Evolutionary conservation across 2,329 filamentous ascomycete genomes (phyloP).

Genomic region (Onygena corvina): DNA sequence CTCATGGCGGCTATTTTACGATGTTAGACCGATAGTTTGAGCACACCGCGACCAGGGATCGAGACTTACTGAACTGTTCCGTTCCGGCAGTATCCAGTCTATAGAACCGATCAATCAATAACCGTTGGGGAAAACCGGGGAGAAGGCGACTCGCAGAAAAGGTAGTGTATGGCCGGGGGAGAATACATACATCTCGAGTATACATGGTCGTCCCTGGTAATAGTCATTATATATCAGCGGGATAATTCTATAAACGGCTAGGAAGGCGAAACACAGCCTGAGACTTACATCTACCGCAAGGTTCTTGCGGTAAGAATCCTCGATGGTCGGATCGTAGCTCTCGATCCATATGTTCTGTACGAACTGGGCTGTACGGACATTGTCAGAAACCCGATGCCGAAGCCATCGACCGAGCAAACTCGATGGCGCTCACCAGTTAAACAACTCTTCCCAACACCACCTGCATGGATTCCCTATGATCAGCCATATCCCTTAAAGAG

Average conservation of each 20-base stretch:
- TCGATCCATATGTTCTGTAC: constrained; percentile 93
- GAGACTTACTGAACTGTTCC: constrained; percentile 75
- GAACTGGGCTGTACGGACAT: constrained; percentile 57
- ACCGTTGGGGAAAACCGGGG: too few relatives aligned
- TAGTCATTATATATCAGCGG: constrained; percentile 23
- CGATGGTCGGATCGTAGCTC: constrained; percentile 77
- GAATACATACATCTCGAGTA: constrained; percentile 67
- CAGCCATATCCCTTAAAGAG: background rate
- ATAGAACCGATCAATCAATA: constrained; percentile 13
- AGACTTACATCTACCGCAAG: constrained; percentile 74
- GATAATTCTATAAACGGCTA: background rate
- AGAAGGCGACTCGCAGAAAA: too few relatives aligned
- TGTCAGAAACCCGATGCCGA: constrained; percentile 6
- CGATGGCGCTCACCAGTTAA: constrained; percentile 55
- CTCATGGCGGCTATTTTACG: constrained; percentile 43
- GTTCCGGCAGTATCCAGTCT: constrained; percentile 83
- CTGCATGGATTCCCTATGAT: constrained; percentile 36
- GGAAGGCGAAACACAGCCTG: constrained; percentile 8
- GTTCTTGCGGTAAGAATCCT: constrained; percentile 79
- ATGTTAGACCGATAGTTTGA: background rate
- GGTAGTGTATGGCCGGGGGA: background rate
- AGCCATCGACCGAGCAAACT: background rate
- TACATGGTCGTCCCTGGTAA: constrained; percentile 65
- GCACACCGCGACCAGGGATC: constrained; percentile 7
- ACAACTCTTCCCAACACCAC: constrained; percentile 86